phyloP scores from a whole-genome alignment of 1,284 basidiomycete genomes.

The Trichosporon sp. region DNA sequence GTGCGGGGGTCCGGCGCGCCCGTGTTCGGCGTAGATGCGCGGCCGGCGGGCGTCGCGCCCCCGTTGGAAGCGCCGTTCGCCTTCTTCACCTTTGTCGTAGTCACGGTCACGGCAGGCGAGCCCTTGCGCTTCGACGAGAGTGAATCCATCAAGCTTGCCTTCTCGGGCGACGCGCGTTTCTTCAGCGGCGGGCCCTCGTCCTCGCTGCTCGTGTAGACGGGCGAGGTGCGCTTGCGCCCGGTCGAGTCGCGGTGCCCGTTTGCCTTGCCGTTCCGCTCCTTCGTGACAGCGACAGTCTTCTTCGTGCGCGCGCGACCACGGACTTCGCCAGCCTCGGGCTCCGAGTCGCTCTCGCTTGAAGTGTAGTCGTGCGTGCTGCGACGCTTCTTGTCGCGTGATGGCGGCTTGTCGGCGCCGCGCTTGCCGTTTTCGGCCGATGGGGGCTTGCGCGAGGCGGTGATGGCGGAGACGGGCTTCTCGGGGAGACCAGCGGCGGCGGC shows the following conservation, averaged over 20 bases:
- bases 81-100: slow-evolving; percentile 13
- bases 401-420: background rate
- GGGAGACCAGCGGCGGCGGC: background rate
- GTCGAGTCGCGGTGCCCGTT: background rate
- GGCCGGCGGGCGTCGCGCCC: background rate
- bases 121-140: background rate
- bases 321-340: slow-evolving; percentile 18
- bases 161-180: background rate
- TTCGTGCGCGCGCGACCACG: background rate
- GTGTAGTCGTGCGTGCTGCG: slow-evolving; percentile 31
- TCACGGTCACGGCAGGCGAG: background rate
- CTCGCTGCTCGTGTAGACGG: slow-evolving; percentile 17
- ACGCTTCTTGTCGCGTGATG: background rate
- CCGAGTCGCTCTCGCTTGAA: slow-evolving; percentile 29
- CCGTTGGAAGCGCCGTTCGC: slow-evolving; percentile 14
- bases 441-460: background rate
- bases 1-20: slow-evolving; percentile 33
- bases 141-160: background rate
- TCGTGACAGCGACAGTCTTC: background rate
- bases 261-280: slow-evolving; percentile 13
- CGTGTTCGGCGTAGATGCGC: background rate
- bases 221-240: slow-evolving; percentile 3
- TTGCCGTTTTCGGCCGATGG: slow-evolving; percentile 10
- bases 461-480: background rate
- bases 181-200: background rate